Conservation (phyloP, 2,329 filamentous ascomycete species). For the Zarea fungicola region DNA sequence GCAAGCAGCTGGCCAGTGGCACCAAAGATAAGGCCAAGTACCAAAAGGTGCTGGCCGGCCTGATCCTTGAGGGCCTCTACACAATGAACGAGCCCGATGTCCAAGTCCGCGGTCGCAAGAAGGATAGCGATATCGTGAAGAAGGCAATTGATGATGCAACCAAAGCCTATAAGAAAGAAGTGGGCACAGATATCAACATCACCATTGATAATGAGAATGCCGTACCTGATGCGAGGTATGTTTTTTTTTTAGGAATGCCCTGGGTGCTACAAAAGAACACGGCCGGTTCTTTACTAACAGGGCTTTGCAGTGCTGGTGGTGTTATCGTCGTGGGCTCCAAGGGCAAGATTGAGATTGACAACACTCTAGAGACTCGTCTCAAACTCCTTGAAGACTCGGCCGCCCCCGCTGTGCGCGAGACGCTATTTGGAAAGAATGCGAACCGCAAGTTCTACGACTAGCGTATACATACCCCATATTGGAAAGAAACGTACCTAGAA, state of each 20-base stretch:
- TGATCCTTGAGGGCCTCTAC: slow-evolving; percentile 88
- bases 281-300: neutral
- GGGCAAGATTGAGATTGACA: slow-evolving; percentile 97
- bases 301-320: slow-evolving; percentile 76
- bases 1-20: slow-evolving; percentile 61
- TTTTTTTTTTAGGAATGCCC: slow-evolving; percentile 19
- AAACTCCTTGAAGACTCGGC: slow-evolving; percentile 78
- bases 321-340: slow-evolving; percentile 71
- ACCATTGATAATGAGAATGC: slow-evolving; percentile 74
- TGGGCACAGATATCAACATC: slow-evolving; percentile 63
- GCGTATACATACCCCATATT: slow-evolving; percentile 19
- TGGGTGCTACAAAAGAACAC: too few relatives aligned
- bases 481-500: slow-evolving; percentile 5
- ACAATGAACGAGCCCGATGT: slow-evolving; percentile 77
- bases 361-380: slow-evolving; percentile 91
- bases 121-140: slow-evolving; percentile 69
- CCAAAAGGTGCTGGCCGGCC: slow-evolving; percentile 66
- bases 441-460: slow-evolving; percentile 96
- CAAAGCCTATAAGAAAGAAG: slow-evolving; percentile 77
- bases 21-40: slow-evolving; percentile 70
- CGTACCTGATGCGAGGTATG: slow-evolving; percentile 79
- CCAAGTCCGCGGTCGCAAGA: slow-evolving; percentile 68
- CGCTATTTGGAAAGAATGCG: slow-evolving; percentile 87
- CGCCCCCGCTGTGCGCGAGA: slow-evolving; percentile 76
- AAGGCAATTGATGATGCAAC: slow-evolving; percentile 72